Evolutionary conservation across 1,139 yeast species (phyloP).

Genomic region (Blastobotrys aristatus): DNA sequence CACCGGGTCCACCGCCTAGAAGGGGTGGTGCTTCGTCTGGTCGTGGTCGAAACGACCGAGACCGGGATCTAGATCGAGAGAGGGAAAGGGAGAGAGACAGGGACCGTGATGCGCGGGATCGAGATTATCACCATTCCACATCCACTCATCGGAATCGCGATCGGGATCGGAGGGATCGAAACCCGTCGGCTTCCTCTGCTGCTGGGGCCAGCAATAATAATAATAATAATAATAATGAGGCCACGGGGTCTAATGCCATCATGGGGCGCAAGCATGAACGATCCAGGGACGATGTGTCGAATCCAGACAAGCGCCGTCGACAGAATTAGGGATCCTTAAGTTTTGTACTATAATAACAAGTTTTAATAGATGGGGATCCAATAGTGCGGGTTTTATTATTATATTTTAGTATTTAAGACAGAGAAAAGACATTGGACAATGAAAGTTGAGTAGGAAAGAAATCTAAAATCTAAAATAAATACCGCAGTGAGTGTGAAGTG

Average conservation of each 20-base stretch:
- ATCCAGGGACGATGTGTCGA: neutral
- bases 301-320: neutral
- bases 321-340: too few species aligned
- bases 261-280: neutral
- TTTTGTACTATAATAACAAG: too few species aligned
- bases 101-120: constrained; percentile 2
- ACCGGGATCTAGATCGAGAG: too few species aligned
- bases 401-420: too few species aligned
- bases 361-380: too few species aligned
- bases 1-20: neutral
- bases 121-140: neutral
- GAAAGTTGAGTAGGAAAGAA: too few species aligned
- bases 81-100: constrained; percentile 5
- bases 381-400: too few species aligned
- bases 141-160: neutral
- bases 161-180: neutral
- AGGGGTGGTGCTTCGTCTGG: neutral
- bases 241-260: neutral
- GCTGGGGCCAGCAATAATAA: neutral
- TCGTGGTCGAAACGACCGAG: neutral
- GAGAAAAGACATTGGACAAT: too few species aligned
- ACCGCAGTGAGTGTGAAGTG: too few species aligned
- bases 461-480: too few species aligned
- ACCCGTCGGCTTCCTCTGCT: neutral
- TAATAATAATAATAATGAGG: too few species aligned